Evolutionary conservation across 1,139 yeast species (phyloP), one percentile per base, ranked within the genome.

Genomic region (Yamadazyma diddensiae): DNA sequence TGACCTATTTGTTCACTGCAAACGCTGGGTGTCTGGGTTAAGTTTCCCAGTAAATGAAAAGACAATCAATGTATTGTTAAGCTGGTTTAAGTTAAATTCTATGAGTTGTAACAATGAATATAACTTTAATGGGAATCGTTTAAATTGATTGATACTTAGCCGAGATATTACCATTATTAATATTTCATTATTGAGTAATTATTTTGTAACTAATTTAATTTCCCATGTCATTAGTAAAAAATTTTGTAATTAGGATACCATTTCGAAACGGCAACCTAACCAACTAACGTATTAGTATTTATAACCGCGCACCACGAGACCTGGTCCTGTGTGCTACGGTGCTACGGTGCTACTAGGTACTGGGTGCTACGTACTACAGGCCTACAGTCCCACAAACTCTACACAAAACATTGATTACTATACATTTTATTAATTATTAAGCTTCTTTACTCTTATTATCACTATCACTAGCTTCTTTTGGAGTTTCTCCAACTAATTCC

Each of bases 401-500:
- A n/a, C n/a, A n/a, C n/a, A n/a, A n/a, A n/a, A n/a, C n/a, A n/a
- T n/a, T n/a, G n/a, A n/a, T 13, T 33, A 26, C 33, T 35, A 24
- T 12, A 35, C 30, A 27, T 36, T 28, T 26, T 29, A 16, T 15
- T 21, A 18, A 15, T 20, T 28, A 24, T 30, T 30, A 35, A 26
- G 25, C 39, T 28, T 42, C 45, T 20, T 40, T 43, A 24, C 45
- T 43, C 23, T 44, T 44, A 25, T 25, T 37, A 24, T 45, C 49
- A 31, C 41, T 39, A 13, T 43, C 49, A 9, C 11, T 15, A 17
- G 41, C 46, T n/a, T 23, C 30, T 16, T 32, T 44, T 30, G 48
- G 41, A 5, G 41, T 28, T 25, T 47, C 47, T 10, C 58, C 59
- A 26, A 49, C 50, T 24, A 47, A 37, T 23, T 38, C 47, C 30